These are phyloP conservation scores for Staphylotrichum tortipilum DNA, from an alignment of 495 filamentous ascomycete genomes.

Conservation along the genomic window DNA sequence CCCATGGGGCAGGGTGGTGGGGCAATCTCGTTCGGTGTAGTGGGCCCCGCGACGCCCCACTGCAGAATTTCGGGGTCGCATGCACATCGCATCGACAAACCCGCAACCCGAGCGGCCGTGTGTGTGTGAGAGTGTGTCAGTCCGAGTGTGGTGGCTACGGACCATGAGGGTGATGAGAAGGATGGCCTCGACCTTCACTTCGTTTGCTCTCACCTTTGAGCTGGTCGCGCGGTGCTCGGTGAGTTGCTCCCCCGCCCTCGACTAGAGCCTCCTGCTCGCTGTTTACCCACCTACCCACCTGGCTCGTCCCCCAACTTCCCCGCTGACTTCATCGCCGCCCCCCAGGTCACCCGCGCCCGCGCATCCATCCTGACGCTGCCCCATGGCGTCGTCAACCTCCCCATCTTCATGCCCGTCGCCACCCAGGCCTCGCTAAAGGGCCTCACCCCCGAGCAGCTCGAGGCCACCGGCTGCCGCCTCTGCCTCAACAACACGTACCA, in stretches of 20 bases:
- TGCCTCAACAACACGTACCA: constrained; percentile 98
- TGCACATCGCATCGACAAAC: background rate
- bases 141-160: background rate
- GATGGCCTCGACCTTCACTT: constrained; percentile 40
- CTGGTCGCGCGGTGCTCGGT: constrained; percentile 78
- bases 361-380: constrained; percentile 85
- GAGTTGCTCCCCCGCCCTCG: constrained; percentile 20
- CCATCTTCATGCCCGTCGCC: constrained; percentile 96
- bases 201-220: constrained; percentile 67
- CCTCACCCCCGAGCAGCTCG: constrained; percentile 83
- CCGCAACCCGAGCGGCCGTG: background rate
- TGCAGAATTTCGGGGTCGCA: no score
- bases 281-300: background rate
- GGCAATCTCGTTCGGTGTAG: no score
- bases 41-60: no score
- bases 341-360: constrained; percentile 85
- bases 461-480: constrained; percentile 76
- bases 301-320: background rate
- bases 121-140: background rate
- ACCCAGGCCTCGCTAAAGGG: constrained; percentile 97
- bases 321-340: no score
- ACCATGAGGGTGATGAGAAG: constrained; percentile 33
- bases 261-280: background rate
- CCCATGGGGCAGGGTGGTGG: no score
- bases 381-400: constrained; percentile 81